A percentile compares a stretch with the other conserved stretches of the same genome.
Evolutionary conservation across 2,329 filamentous ascomycete species (phyloP).

Genomic region (Sclerotinia minor): DNA sequence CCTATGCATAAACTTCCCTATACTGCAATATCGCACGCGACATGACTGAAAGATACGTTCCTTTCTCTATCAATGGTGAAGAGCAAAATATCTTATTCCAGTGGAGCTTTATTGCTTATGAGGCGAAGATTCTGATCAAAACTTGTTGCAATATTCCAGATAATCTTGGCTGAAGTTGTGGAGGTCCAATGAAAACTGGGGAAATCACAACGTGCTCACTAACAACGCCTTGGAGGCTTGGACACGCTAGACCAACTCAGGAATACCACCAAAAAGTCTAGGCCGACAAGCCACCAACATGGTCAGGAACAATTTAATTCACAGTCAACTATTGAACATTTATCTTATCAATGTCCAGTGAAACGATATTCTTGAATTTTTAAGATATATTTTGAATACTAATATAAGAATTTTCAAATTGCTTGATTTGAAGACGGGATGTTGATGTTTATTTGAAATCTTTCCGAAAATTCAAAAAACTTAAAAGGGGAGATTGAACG

Average conservation of each 20-base stretch:
- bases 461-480: not conserved
- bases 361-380: not conserved
- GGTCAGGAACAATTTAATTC: not conserved
- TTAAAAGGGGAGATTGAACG: not conserved
- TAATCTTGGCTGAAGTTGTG: conserved; percentile 21
- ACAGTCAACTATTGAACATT: too few relatives aligned
- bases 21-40: conserved; percentile 17
- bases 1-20: not conserved
- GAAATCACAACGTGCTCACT: conserved; percentile 21
- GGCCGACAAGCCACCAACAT: conserved; percentile 4
- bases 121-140: not conserved
- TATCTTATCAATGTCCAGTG: not conserved
- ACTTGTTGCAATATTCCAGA: not conserved
- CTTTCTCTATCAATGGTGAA: not conserved
- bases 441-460: not conserved
- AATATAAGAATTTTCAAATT: too few relatives aligned
- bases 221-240: not conserved
- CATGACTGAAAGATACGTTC: not conserved
- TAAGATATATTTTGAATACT: too few relatives aligned
- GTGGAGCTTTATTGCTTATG: not conserved
- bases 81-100: not conserved
- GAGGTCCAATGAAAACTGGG: conserved; percentile 14
- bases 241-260: not conserved
- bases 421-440: not conserved
- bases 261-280: too few relatives aligned